Evolutionary conservation across 306 rosid species (phyloP).

Genomic region (Sindora glabra): DNA sequence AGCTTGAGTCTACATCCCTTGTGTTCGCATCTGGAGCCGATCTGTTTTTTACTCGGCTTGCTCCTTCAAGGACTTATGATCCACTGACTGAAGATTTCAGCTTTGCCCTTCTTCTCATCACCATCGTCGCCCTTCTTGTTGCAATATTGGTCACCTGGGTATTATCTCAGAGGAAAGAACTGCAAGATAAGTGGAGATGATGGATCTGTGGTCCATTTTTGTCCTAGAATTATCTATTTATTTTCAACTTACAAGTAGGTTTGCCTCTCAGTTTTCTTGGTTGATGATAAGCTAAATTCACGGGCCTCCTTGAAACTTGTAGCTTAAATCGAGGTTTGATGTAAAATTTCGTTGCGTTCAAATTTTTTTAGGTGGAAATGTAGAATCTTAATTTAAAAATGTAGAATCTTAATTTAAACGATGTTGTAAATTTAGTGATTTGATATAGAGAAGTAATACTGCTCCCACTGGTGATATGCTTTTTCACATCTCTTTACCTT

Average conservation of each 20-base stretch:
- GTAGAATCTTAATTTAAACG: slow-evolving; percentile 21
- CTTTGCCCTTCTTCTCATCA: slow-evolving; percentile 91
- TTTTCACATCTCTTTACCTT: too few species aligned
- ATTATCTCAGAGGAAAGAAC: slow-evolving; percentile 81
- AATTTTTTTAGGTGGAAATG: slow-evolving; percentile 17
- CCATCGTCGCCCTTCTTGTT: slow-evolving; percentile 78
- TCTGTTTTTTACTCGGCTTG: slow-evolving; percentile 77
- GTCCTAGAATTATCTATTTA: slow-evolving; percentile 4
- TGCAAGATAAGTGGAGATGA: slow-evolving; percentile 93
- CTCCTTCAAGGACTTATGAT: slow-evolving; percentile 91
- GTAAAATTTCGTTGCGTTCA: slow-evolving; percentile 28
- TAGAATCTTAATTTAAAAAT: slow-evolving; percentile 15
- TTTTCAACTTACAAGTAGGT: slow-evolving; percentile 16
- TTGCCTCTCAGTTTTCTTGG: slow-evolving; percentile 1
- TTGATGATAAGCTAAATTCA: slow-evolving; percentile 17
- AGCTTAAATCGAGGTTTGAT: slow-evolving; percentile 27
- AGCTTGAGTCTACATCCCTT: slow-evolving; percentile 88
- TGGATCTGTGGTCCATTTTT: slow-evolving; percentile 27
- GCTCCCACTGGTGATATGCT: too few species aligned
- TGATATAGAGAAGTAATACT: too few species aligned
- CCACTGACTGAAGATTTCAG: slow-evolving; percentile 98
- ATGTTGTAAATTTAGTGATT: slow-evolving; percentile 39
- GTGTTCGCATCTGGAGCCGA: slow-evolving; percentile 90
- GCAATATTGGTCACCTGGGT: slow-evolving; percentile 87
- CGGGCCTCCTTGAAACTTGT: slow-evolving; percentile 14